Evolutionary conservation across 2,329 filamentous ascomycete genomes (phyloP).

Genomic region (Alternaria viburni): DNA sequence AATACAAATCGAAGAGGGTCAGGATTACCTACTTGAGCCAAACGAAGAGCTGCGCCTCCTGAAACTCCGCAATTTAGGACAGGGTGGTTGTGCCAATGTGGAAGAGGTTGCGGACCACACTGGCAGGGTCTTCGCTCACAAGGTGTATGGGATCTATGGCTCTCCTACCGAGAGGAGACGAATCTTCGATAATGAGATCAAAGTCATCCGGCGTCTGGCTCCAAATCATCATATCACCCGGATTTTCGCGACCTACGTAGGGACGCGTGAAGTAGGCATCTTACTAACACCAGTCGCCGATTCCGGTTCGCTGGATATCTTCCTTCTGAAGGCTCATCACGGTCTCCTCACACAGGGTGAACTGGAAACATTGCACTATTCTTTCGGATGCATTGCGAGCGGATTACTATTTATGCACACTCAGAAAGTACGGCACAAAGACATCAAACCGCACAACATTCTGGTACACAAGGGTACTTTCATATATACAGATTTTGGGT

Average conservation of each 20-base stretch:
- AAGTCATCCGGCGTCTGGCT: background rate
- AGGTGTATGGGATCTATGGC: background rate
- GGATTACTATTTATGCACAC: conserved; percentile 21
- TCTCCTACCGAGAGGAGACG: background rate
- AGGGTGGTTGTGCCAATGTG: background rate
- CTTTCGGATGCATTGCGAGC: conserved; percentile 22
- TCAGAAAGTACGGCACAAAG: conserved; percentile 19
- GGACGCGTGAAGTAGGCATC: background rate
- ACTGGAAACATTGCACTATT: accelerated
- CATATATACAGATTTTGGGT: conserved; percentile 29
- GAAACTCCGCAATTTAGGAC: background rate
- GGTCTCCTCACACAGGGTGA: background rate
- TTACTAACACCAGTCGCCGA: background rate
- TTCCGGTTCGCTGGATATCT: background rate
- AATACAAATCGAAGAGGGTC: background rate
- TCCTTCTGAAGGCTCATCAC: background rate
- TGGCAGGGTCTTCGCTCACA: background rate
- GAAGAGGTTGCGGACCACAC: background rate
- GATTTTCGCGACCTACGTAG: background rate
- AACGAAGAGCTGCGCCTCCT: background rate
- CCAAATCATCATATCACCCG: background rate
- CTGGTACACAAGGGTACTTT: conserved; percentile 17
- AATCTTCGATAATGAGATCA: background rate
- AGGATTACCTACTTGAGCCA: background rate
- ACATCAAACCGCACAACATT: conserved; percentile 30